These are phyloP conservation scores for Dictyophora rubrovolvata DNA, from an alignment of 768 basidiomycete species.

Conservation along the genomic window DNA sequence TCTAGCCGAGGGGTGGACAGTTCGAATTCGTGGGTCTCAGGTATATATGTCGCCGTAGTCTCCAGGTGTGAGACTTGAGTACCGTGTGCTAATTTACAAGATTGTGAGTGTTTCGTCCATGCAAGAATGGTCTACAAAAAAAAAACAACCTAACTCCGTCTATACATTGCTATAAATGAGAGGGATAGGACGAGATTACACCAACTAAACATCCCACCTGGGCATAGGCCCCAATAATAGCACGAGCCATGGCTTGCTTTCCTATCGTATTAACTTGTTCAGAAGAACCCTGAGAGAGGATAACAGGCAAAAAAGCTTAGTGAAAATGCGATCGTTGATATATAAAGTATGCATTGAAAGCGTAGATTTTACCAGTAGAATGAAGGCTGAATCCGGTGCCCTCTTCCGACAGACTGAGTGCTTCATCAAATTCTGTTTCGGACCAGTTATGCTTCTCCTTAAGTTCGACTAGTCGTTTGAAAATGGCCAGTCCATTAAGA, in stretches of 20 bases:
- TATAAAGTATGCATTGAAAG: constrained; percentile 17
- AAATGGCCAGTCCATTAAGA: constrained; percentile 42
- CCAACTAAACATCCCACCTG: constrained; percentile 2
- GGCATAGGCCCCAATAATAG: constrained; percentile 37
- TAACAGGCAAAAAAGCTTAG: constrained; percentile 55
- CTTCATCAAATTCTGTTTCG: constrained; percentile 33
- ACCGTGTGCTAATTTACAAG: constrained; percentile 36
- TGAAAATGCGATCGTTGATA: neutral
- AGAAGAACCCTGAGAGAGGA: constrained; percentile 49
- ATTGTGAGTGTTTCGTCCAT: neutral
- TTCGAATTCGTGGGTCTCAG: constrained; percentile 56
- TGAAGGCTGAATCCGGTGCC: constrained; percentile 37
- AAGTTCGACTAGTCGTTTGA: constrained; percentile 51
- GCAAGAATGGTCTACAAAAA: neutral
- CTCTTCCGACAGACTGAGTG: constrained; percentile 43
- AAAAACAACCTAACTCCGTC: constrained; percentile 51
- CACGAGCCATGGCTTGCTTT: constrained; percentile 38
- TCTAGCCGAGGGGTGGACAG: constrained; percentile 68
- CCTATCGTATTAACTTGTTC: constrained; percentile 44
- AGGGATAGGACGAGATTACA: constrained; percentile 9
- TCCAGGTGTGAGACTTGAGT: constrained; percentile 60
- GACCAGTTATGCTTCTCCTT: constrained; percentile 45
- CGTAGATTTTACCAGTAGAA: constrained; percentile 20
- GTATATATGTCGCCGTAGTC: constrained; percentile 69
- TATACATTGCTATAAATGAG: constrained; percentile 40